These are phyloP conservation scores for Umbelopsis ramanniana DNA, from an alignment of 192 early-diverging fungal genomes.

Conservation along the genomic window DNA sequence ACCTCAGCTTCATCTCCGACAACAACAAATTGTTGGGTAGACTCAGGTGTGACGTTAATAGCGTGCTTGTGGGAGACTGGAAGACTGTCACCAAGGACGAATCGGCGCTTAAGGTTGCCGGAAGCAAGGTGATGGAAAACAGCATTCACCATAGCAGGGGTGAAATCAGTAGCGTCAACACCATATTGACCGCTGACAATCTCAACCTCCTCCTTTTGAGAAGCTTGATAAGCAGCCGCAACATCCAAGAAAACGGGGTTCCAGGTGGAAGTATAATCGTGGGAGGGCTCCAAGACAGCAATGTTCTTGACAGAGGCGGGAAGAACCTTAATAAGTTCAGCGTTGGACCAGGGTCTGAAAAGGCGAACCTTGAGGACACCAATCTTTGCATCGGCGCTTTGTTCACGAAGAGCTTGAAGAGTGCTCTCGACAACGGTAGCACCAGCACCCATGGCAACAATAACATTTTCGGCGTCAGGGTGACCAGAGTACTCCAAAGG, in stretches of 20 bases:
- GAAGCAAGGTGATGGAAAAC: conserved; percentile 22
- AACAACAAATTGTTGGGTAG: conserved; percentile 25
- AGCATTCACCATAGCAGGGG: conserved; percentile 29
- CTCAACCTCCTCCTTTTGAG: conserved; percentile 43
- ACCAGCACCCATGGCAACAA: conserved; percentile 78
- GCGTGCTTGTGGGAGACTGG: background rate
- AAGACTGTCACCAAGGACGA: conserved; percentile 22
- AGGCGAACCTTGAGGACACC: conserved; percentile 79
- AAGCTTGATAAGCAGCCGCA: conserved; percentile 67
- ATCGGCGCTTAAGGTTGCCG: conserved; percentile 26
- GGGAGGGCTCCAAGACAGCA: conserved; percentile 67
- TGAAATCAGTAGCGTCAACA: conserved; percentile 36
- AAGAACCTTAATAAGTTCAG: conserved; percentile 54
- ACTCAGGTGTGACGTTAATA: conserved; percentile 16
- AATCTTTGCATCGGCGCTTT: conserved; percentile 42
- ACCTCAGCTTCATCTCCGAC: conserved; percentile 29
- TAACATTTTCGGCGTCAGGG: conserved; percentile 67
- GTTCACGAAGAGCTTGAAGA: conserved; percentile 28
- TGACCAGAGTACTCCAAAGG: conserved; percentile 74
- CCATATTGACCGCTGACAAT: conserved; percentile 56
- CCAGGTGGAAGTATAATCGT: conserved; percentile 66
- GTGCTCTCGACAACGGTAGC: conserved; percentile 52
- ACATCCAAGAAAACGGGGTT: conserved; percentile 88
- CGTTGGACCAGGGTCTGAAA: conserved; percentile 77
- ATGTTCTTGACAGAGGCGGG: conserved; percentile 68